Conservation (phyloP, 2,329 filamentous ascomycete species). For the Phaeosphaeria sp. region DNA sequence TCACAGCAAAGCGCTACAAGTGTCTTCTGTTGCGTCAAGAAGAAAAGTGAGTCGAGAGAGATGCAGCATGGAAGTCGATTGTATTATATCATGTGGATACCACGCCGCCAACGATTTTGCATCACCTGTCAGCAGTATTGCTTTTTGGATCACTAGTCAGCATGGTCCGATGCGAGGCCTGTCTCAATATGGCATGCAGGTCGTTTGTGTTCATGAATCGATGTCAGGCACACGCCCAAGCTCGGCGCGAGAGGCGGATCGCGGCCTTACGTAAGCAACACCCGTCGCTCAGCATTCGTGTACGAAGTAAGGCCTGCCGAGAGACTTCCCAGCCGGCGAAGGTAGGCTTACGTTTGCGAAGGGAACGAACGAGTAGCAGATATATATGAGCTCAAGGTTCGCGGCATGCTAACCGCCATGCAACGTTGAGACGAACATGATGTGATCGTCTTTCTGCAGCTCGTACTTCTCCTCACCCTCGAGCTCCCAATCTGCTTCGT, state of each 20-base stretch:
- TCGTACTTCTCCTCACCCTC: slow-evolving; percentile 93
- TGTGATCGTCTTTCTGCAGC: slow-evolving; percentile 80
- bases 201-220: not conserved
- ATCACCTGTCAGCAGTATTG: not conserved
- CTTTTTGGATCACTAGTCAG: not conserved
- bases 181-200: not conserved
- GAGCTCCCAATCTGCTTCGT: slow-evolving; percentile 97
- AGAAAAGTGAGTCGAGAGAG: not conserved
- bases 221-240: not conserved
- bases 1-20: not conserved
- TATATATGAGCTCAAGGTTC: not conserved
- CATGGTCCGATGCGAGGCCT: not conserved
- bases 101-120: not conserved
- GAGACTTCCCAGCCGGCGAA: not conserved
- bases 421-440: slow-evolving; percentile 94
- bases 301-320: not conserved
- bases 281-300: not conserved
- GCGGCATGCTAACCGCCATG: slow-evolving; percentile 74
- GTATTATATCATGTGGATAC: not conserved
- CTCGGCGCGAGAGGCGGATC: not conserved
- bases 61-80: not conserved
- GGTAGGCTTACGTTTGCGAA: not conserved
- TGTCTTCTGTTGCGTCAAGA: not conserved
- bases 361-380: not conserved
- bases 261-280: not conserved